A percentile compares a stretch with the other conserved stretches of the same genome.
phyloP scores from a whole-genome alignment of 345 rosid genomes.

The Tarenaya hassleriana region DNA sequence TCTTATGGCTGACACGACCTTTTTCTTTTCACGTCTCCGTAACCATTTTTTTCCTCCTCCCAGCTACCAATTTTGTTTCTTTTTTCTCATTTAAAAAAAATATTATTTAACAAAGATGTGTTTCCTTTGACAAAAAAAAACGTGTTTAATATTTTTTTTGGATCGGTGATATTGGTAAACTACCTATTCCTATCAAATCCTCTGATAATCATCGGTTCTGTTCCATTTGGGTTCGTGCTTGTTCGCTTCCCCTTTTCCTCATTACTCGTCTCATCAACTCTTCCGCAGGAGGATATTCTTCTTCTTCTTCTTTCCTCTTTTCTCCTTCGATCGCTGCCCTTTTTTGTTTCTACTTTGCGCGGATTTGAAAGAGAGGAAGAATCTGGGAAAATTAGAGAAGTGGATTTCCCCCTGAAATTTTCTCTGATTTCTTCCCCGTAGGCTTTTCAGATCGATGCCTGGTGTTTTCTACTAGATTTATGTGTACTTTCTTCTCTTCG shows the following conservation, averaged over 20 bases:
- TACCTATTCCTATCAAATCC: conserved; percentile 21
- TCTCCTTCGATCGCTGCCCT: not conserved
- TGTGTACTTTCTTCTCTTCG: not conserved
- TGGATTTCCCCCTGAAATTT: not conserved
- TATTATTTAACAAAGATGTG: not conserved
- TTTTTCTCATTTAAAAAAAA: conserved; percentile 5
- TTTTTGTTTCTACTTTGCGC: not conserved
- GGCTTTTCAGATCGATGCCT: conserved; percentile 18
- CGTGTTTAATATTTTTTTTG: no score
- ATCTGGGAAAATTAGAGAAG: not conserved
- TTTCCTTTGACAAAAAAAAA: no score
- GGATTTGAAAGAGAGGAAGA: not conserved
- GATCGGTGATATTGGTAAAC: conserved; percentile 18
- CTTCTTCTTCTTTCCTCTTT: conserved; percentile 9
- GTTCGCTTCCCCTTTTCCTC: conserved; percentile 9
- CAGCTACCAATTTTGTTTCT: not conserved
- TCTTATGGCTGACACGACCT: conserved; percentile 18
- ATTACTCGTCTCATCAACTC: not conserved
- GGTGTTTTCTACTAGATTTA: not conserved
- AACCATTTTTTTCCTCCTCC: conserved; percentile 19
- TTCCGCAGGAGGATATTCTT: conserved; percentile 16
- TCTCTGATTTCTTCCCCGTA: no score
- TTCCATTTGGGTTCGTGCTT: conserved; percentile 20
- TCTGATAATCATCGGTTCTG: conserved; percentile 25
- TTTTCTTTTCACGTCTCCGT: no score